These are phyloP conservation scores for Mallotus nudiflorus DNA, from an alignment of 345 rosid genomes.

Conservation along the genomic window DNA sequence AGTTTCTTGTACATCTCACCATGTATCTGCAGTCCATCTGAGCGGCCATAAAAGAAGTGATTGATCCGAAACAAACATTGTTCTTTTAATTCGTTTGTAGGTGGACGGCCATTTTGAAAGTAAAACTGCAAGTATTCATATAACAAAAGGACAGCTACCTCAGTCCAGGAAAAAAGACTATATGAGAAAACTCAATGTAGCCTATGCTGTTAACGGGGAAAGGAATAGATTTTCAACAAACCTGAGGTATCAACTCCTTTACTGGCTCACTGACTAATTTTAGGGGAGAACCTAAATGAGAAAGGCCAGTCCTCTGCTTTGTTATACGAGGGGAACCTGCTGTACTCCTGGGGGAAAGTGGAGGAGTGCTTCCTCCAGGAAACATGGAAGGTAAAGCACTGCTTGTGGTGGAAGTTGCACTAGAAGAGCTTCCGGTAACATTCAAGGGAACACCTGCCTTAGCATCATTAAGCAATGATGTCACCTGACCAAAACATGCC, in stretches of 20 bases:
- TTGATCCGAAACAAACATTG: slow-evolving; percentile 63
- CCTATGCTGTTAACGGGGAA: neutral
- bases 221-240: slow-evolving; percentile 22
- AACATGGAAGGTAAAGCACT: slow-evolving; percentile 89
- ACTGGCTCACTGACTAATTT: slow-evolving; percentile 80
- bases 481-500: slow-evolving; percentile 43
- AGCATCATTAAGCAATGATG: slow-evolving; percentile 76
- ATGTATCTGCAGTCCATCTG: slow-evolving; percentile 69
- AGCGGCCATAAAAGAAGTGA: slow-evolving; percentile 68
- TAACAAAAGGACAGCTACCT: slow-evolving; percentile 1
- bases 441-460: slow-evolving; percentile 76
- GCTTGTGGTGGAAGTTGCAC: slow-evolving; percentile 51
- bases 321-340: slow-evolving; percentile 87
- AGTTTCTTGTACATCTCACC: slow-evolving; percentile 41
- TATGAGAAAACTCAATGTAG: neutral
- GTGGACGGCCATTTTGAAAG: slow-evolving; percentile 88
- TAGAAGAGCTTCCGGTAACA: slow-evolving; percentile 60
- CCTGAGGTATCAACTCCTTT: slow-evolving; percentile 92
- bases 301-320: slow-evolving; percentile 76
- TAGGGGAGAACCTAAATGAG: slow-evolving; percentile 81
- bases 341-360: slow-evolving; percentile 89
- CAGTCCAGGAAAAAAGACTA: neutral
- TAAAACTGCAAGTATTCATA: slow-evolving; percentile 59
- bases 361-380: slow-evolving; percentile 94
- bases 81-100: slow-evolving; percentile 76